phyloP scores from a whole-genome alignment of 148 eudicot genomes.

The Rhododendron griersonianum region DNA sequence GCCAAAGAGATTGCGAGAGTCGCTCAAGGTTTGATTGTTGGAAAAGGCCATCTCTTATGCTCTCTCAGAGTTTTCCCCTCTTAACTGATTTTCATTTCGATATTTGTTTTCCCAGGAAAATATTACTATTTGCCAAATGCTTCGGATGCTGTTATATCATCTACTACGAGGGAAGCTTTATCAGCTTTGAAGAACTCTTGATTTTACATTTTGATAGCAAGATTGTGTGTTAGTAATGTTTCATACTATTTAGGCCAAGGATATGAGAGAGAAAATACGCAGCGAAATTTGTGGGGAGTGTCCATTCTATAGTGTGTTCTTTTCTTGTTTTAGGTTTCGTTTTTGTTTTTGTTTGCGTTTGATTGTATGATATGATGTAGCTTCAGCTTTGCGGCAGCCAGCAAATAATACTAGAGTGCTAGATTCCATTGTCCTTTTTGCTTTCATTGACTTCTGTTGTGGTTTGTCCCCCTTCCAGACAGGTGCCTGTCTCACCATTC shows the following conservation, averaged over 20 bases:
- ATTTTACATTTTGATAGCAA: slow-evolving; percentile 5
- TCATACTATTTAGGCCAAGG: neutral
- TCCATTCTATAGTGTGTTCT: neutral
- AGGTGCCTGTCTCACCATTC: no score
- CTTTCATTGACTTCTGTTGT: neutral
- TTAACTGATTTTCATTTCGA: slow-evolving; percentile 2
- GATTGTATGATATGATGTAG: neutral
- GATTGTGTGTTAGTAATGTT: neutral
- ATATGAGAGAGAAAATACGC: neutral
- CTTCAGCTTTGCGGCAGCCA: neutral
- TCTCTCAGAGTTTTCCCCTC: neutral
- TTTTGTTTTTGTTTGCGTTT: neutral
- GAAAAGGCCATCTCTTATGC: neutral
- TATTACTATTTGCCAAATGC: slow-evolving; percentile 98
- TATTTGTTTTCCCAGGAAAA: slow-evolving; percentile 59
- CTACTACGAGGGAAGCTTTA: slow-evolving; percentile 82
- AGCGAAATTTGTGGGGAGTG: neutral
- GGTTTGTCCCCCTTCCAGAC: neutral
- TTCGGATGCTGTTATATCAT: slow-evolving; percentile 93
- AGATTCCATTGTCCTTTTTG: neutral
- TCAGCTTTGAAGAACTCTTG: slow-evolving; percentile 74
- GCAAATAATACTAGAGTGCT: neutral
- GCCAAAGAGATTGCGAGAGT: slow-evolving; percentile 98
- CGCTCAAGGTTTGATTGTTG: slow-evolving; percentile 64
- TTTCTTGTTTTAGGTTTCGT: neutral